phyloP scores from a whole-genome alignment of 129 eudicot genomes.

The Flaveria linearis region DNA sequence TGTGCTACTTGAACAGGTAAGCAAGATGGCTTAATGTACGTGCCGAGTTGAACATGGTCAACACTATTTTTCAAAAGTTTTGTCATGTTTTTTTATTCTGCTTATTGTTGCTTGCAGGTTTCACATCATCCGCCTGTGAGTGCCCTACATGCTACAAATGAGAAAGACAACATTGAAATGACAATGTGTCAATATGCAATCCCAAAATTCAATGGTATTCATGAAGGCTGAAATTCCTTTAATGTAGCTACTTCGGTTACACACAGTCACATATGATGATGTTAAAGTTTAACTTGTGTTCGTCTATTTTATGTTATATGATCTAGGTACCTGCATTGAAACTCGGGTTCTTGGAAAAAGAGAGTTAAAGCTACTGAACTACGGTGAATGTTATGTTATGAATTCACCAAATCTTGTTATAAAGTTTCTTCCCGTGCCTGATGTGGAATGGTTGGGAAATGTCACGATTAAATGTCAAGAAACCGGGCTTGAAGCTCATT shows the following conservation, averaged over 20 bases:
- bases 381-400: slow-evolving; percentile 62
- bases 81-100: not conserved
- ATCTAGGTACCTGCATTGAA: slow-evolving; percentile 68
- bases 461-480: slow-evolving; percentile 67
- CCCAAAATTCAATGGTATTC: slow-evolving; percentile 73
- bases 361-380: slow-evolving; percentile 53
- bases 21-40: not conserved
- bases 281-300: not conserved
- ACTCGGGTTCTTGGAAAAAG: slow-evolving; percentile 58
- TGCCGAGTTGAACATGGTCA: not conserved
- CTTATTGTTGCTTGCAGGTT: slow-evolving; percentile 45
- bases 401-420: slow-evolving; percentile 79
- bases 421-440: slow-evolving; percentile 64
- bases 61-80: not conserved
- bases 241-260: not conserved
- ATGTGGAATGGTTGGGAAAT: slow-evolving; percentile 74
- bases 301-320: not conserved
- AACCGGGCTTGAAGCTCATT: slow-evolving; percentile 73
- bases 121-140: slow-evolving; percentile 97
- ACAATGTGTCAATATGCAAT: slow-evolving; percentile 73
- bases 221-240: not conserved
- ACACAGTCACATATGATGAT: too few species aligned
- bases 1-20: slow-evolving; percentile 87
- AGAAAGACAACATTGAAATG: slow-evolving; percentile 58
- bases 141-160: slow-evolving; percentile 84